Percentiles rank a stretch among this genome's conserved stretches.
phyloP scores from a whole-genome alignment of 2,329 filamentous ascomycete species.

The Shiraia bambusicola region DNA sequence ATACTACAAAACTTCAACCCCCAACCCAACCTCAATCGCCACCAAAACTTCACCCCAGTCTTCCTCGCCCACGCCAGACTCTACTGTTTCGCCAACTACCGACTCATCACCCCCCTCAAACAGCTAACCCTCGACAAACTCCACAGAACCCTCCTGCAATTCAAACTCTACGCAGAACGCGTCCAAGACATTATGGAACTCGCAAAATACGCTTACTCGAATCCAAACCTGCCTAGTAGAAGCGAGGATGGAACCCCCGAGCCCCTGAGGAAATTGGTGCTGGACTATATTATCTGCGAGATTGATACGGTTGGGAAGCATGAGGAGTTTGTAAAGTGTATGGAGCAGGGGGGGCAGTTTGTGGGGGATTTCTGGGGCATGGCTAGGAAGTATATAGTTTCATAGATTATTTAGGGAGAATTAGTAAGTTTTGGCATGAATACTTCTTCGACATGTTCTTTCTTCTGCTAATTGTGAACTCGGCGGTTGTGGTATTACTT shows the following conservation, averaged over 20 bases:
- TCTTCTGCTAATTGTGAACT: too few species aligned
- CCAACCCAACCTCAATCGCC: conserved; percentile 11
- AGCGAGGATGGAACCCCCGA: conserved; percentile 10
- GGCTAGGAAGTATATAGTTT: too few species aligned
- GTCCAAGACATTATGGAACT: conserved; percentile 16
- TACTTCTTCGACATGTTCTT: too few species aligned
- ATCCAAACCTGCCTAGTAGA: conserved; percentile 12
- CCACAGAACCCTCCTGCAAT: conserved; percentile 17
- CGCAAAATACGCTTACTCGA: conserved; percentile 13
- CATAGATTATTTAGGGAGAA: too few species aligned
- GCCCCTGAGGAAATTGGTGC: conserved; percentile 15
- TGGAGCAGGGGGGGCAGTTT: conserved; percentile 27
- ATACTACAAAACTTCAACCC: conserved; percentile 17
- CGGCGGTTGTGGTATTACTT: too few species aligned
- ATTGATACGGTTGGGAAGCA: conserved; percentile 16
- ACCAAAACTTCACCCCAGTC: conserved; percentile 25
- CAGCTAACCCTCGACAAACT: conserved; percentile 16
- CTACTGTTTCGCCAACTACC: conserved; percentile 13
- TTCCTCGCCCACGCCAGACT: conserved; percentile 17
- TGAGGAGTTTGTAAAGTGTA: conserved; percentile 13
- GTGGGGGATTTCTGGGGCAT: conserved; percentile 27
- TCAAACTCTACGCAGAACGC: conserved; percentile 10
- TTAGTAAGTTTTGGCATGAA: too few species aligned
- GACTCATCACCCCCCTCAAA: conserved; percentile 13
- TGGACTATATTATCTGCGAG: conserved; percentile 21